Conservation (phyloP, 495 filamentous ascomycete species). For the Tuber borchii region DNA sequence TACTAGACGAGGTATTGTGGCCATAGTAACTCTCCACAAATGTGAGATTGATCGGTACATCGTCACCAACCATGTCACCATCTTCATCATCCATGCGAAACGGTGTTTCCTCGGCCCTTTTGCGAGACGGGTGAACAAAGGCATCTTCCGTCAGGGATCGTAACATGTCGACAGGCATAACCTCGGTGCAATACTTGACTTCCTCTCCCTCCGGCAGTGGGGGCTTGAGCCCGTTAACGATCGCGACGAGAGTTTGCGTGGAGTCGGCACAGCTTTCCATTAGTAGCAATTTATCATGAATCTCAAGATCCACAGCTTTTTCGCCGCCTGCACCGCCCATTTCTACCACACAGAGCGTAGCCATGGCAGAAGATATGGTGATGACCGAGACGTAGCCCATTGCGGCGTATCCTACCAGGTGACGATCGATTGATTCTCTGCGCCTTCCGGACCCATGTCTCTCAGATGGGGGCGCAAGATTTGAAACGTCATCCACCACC, state of each 20-base stretch:
- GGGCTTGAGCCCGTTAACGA: constrained; percentile 73
- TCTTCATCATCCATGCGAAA: constrained; percentile 24
- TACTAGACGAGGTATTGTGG: constrained; percentile 7
- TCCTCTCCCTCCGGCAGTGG: constrained; percentile 72
- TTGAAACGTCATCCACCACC: constrained; percentile 67
- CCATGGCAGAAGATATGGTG: constrained; percentile 71
- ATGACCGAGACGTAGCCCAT: constrained; percentile 78
- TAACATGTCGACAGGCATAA: constrained; percentile 81
- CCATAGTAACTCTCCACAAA: constrained; percentile 61
- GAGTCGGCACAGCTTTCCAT: constrained; percentile 96
- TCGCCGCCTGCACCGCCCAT: constrained; percentile 48
- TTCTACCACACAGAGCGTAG: constrained; percentile 54
- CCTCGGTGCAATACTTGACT: constrained; percentile 77
- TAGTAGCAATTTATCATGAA: constrained; percentile 77
- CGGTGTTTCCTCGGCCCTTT: neutral
- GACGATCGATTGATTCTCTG: constrained; percentile 45
- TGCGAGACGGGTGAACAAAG: constrained; percentile 46
- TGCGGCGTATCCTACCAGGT: constrained; percentile 59
- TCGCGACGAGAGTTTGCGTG: constrained; percentile 79
- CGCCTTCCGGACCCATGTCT: constrained; percentile 17
- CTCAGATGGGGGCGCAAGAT: constrained; percentile 40
- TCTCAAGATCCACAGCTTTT: constrained; percentile 67
- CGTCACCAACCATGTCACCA: constrained; percentile 44
- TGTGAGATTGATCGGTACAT: constrained; percentile 50
- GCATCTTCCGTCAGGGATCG: constrained; percentile 83